Conservation (phyloP, 2,329 filamentous ascomycete genomes). For the Boeremia exigua region DNA sequence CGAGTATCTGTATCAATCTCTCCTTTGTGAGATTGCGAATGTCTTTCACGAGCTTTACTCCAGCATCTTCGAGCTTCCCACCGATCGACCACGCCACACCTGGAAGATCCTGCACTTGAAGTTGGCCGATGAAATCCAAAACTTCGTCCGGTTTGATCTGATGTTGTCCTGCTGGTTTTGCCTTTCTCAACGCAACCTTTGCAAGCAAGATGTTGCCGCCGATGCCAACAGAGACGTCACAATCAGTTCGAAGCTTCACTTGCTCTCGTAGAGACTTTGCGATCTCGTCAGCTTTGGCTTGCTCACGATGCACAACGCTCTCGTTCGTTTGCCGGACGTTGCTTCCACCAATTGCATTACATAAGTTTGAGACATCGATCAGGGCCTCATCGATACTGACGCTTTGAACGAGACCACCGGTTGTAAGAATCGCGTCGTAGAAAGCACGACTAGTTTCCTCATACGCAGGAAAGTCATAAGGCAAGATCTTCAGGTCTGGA, state of each 20-base stretch:
- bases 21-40: constrained; percentile 79
- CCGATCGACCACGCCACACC: constrained; percentile 92
- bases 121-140: constrained; percentile 74
- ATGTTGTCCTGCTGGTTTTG: constrained; percentile 92
- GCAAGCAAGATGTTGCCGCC: constrained; percentile 89
- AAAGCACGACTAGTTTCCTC: constrained; percentile 89
- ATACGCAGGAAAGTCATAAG: constrained; percentile 94
- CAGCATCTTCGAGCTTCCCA: constrained; percentile 85
- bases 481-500: constrained; percentile 84
- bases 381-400: constrained; percentile 97
- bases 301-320: constrained; percentile 75
- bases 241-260: constrained; percentile 78
- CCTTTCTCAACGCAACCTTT: constrained; percentile 86
- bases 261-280: constrained; percentile 69
- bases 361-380: constrained; percentile 77
- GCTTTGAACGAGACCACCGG: constrained; percentile 87
- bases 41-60: constrained; percentile 82
- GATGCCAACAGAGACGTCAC: constrained; percentile 90
- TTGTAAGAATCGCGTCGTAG: constrained; percentile 80
- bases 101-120: constrained; percentile 82
- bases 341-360: constrained; percentile 69
- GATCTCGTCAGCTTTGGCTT: constrained; percentile 77
- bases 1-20: constrained; percentile 72
- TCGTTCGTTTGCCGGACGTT: constrained; percentile 70
- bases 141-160: constrained; percentile 84